Base-by-base conservation (phyloP, 2,329 filamentous ascomycete genomes). In the Diaporthe capsici region DNA sequence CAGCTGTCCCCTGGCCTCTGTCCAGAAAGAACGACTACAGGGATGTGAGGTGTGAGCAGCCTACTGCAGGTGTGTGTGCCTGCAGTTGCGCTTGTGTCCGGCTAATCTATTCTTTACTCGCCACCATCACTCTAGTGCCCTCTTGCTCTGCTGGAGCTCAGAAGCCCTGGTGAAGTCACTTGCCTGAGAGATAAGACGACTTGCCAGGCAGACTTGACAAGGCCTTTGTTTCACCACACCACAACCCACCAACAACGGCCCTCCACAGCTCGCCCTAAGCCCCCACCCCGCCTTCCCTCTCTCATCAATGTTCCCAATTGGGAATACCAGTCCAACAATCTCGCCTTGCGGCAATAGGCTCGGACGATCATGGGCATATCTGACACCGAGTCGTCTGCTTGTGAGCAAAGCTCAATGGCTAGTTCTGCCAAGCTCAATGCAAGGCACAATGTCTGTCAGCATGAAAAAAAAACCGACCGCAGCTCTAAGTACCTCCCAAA, bases 1-100 rank as follows among this genome's bases (percentile, higher is more conserved):
- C 65, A 55, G 65, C 65, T 70, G 65, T 70, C 49, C 65, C 65
- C 65, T 70, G 34, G 47, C 44, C 20, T 55, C 49, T 42, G 13
- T 7, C 63, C 39, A 31, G 34, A 28, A 55, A 53, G 31, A 28
- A 34, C 22, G 47, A 42, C 44, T 53, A 28, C 65, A 68, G 65
- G 65, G 65, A 22, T 53, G 10, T n/a, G 13, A 67, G 65, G 39
- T 65, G 39, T 31, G 39, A 44, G 60, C 60, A 28, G 15, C 60
- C 49, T 53, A 63, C 60, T 63, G 60, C 60, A 63, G 60, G 60
- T 63, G 10, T 53, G 49, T 44, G 60, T 44, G 60, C n/a, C 39
- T 31, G 39, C 15, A 28, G 39, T 15, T 44, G 58, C 60, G 47
- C 28, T 34, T 60, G 57, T 25, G 31, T 60, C 57, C 39, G 57